These are phyloP conservation scores for Leccinum broughii DNA, from an alignment of 768 basidiomycete species.

Conservation along the genomic window DNA sequence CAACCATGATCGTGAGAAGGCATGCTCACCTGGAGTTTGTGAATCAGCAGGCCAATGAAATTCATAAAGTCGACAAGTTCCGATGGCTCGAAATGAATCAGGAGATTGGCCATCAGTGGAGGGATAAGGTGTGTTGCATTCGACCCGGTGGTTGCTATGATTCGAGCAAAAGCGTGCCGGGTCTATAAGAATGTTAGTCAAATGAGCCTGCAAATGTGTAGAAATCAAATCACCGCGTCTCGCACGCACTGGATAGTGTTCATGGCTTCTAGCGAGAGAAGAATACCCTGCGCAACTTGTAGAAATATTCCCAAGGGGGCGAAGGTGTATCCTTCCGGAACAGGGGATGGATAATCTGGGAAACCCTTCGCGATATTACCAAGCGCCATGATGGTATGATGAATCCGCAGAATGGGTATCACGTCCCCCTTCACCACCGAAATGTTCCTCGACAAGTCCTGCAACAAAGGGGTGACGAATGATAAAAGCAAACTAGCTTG, in stretches of 20 bases:
- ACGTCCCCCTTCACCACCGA: constrained; percentile 60
- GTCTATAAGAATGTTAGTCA: constrained; percentile 50
- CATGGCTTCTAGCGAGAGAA: constrained; percentile 87
- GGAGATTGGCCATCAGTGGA: constrained; percentile 84
- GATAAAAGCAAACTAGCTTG: constrained; percentile 71
- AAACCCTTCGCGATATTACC: constrained; percentile 97
- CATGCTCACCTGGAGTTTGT: constrained; percentile 76
- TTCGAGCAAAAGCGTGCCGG: constrained; percentile 89
- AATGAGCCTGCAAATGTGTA: background rate
- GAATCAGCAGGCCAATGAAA: constrained; percentile 88
- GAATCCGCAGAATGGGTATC: constrained; percentile 80
- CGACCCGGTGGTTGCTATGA: constrained; percentile 86
- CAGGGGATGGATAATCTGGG: constrained; percentile 79
- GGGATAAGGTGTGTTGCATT: constrained; percentile 87
- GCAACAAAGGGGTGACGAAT: constrained; percentile 79
- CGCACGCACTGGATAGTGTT: constrained; percentile 83
- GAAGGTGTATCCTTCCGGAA: constrained; percentile 63
- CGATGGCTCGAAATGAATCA: constrained; percentile 87
- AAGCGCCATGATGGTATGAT: constrained; percentile 92
- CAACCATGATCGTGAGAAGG: background rate
- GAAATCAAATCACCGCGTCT: constrained; percentile 71
- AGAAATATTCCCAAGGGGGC: constrained; percentile 80
- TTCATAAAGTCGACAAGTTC: constrained; percentile 96
- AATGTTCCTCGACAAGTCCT: constrained; percentile 62
- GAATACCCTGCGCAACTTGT: constrained; percentile 81